Percentiles rank a stretch among this genome's conserved stretches.
These are phyloP conservation scores for Sclerotinia borealis DNA, from an alignment of 2,329 filamentous ascomycete genomes.

Conservation along the genomic window DNA sequence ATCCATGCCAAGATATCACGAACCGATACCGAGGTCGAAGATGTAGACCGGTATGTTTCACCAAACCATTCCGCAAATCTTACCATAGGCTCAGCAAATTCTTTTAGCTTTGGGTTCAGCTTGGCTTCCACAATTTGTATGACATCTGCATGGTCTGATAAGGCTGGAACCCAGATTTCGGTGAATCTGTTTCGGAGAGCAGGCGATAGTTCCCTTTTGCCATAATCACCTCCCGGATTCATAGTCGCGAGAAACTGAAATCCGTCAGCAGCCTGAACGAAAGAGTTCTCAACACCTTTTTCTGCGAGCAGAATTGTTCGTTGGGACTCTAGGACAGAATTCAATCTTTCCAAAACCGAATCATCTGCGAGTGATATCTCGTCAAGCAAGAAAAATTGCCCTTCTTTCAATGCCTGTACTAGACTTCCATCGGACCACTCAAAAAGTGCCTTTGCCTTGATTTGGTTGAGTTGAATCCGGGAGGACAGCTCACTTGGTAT, in stretches of 20 bases:
- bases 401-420: conserved; percentile 86
- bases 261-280: conserved; percentile 65
- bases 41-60: conserved; percentile 66
- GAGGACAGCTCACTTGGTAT: conserved; percentile 30
- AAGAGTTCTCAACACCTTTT: conserved; percentile 80
- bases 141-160: conserved; percentile 81
- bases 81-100: conserved; percentile 65
- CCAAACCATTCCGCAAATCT: conserved; percentile 93
- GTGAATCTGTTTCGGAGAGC: conserved; percentile 95
- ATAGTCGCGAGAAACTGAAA: conserved; percentile 98
- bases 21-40: conserved; percentile 76
- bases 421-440: conserved; percentile 95
- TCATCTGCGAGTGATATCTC: conserved; percentile 98
- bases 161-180: conserved; percentile 92
- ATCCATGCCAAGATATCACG: conserved; percentile 92
- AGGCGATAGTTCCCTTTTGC: conserved; percentile 94
- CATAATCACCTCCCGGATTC: conserved; percentile 98
- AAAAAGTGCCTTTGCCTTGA: conserved; percentile 77
- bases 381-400: conserved; percentile 87
- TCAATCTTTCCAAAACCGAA: conserved; percentile 90
- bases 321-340: conserved; percentile 89
- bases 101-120: conserved; percentile 49
- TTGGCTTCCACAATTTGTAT: conserved; percentile 80
- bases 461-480: conserved; percentile 42
- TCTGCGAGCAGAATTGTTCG: conserved; percentile 85